Conservation (phyloP, 2,329 filamentous ascomycete species). For the Colletotrichum graminicola region DNA sequence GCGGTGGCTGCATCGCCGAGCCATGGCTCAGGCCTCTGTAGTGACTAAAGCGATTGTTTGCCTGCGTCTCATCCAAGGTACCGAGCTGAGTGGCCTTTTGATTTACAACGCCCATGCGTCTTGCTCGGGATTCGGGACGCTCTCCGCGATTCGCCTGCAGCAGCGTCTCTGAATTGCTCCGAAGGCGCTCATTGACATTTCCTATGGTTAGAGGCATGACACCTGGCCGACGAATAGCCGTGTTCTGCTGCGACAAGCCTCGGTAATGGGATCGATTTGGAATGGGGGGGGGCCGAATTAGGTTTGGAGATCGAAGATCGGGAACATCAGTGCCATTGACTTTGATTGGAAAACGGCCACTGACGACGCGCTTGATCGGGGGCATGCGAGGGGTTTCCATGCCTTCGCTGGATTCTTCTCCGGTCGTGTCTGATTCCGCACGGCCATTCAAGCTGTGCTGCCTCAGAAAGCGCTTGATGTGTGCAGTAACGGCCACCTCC, state of each 20-base stretch:
- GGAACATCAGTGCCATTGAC: constrained; percentile 79
- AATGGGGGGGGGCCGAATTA: constrained; percentile 78
- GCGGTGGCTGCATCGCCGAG: constrained; percentile 73
- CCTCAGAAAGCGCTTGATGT: constrained; percentile 72
- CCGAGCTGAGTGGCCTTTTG: constrained; percentile 71
- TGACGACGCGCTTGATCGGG: constrained; percentile 69
- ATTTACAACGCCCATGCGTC: constrained; percentile 74
- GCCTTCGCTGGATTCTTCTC: constrained; percentile 77
- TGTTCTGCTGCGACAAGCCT: constrained; percentile 76
- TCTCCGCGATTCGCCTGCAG: constrained; percentile 63
- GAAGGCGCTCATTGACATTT: constrained; percentile 75
- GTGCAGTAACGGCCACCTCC: constrained; percentile 69
- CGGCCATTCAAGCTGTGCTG: constrained; percentile 65
- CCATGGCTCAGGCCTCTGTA: constrained; percentile 76
- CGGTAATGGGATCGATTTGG: constrained; percentile 86
- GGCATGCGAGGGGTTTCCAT: constrained; percentile 83
- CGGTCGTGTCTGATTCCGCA: constrained; percentile 67
- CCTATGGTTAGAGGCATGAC: constrained; percentile 79
- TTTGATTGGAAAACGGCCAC: constrained; percentile 76
- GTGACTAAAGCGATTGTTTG: constrained; percentile 75
- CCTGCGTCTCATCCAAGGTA: constrained; percentile 72
- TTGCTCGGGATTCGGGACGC: constrained; percentile 66
- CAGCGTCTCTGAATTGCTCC: constrained; percentile 74
- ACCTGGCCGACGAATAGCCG: constrained; percentile 74
- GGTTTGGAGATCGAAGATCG: constrained; percentile 76